Percentiles rank a stretch among this genome's conserved stretches.
Conservation (phyloP, 768 basidiomycete genomes). For the Glaciozyma martinii region DNA sequence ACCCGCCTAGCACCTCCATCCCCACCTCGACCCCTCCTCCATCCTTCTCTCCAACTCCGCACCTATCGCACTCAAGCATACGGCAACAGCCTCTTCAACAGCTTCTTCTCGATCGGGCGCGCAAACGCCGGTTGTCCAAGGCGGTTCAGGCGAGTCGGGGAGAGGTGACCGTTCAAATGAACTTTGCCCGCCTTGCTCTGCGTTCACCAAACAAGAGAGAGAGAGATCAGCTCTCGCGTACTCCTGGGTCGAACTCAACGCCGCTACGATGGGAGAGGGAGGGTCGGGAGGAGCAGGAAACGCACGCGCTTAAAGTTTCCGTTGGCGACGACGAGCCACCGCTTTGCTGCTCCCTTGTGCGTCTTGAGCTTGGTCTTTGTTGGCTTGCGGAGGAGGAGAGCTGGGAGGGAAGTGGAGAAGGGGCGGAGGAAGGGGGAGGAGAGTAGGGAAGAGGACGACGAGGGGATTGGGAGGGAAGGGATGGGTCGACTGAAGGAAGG, state of each 20-base stretch:
- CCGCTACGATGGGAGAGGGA: too few relatives aligned
- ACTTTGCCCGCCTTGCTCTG: constrained; percentile 4
- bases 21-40: too few relatives aligned
- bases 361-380: constrained; percentile 39
- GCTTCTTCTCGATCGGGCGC: constrained; percentile 31
- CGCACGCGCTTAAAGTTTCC: constrained; percentile 40
- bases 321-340: constrained; percentile 38
- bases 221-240: too few relatives aligned
- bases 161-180: constrained; percentile 27
- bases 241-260: too few relatives aligned
- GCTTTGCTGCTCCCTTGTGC: constrained; percentile 41
- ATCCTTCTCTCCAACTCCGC: neutral
- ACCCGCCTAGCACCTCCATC: too few relatives aligned
- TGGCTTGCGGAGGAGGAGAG: constrained; percentile 19
- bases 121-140: constrained; percentile 38
- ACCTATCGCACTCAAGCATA: constrained; percentile 24
- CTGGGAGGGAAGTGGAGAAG: constrained; percentile 10
- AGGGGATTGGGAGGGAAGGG: neutral
- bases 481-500: neutral
- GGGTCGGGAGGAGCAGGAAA: neutral
- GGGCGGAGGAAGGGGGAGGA: neutral
- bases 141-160: constrained; percentile 37
- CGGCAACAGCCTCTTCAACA: constrained; percentile 35
- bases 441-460: neutral
- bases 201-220: too few relatives aligned